phyloP scores from a whole-genome alignment of 2,329 filamentous ascomycete genomes.

The Phyllosticta capitalensis region DNA sequence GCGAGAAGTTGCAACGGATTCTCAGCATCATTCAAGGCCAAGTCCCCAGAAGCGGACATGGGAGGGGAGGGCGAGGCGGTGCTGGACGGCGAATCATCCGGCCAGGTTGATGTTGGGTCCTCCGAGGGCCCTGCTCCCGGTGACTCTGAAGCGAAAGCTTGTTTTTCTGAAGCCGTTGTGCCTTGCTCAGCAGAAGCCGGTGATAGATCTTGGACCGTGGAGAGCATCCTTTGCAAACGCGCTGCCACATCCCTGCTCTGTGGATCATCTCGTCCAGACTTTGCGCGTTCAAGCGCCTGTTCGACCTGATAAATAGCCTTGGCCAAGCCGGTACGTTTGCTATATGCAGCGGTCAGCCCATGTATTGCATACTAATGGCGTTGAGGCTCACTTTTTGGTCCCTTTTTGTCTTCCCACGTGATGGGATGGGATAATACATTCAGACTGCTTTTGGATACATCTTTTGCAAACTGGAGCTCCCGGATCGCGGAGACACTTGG shows the following conservation, averaged over 20 bases:
- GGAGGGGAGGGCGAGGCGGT: neutral
- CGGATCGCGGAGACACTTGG: slow-evolving; percentile 52
- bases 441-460: slow-evolving; percentile 47
- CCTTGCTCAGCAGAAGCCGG: slow-evolving; percentile 29
- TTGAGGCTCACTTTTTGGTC: slow-evolving; percentile 56
- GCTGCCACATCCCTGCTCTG: neutral
- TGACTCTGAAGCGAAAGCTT: slow-evolving; percentile 8
- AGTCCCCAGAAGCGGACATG: slow-evolving; percentile 15
- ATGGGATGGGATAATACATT: slow-evolving; percentile 59
- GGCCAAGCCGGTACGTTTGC: slow-evolving; percentile 64
- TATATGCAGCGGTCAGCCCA: slow-evolving; percentile 22
- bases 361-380: neutral
- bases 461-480: slow-evolving; percentile 49
- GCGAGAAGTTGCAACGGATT: slow-evolving; percentile 66
- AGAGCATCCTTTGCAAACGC: slow-evolving; percentile 1
- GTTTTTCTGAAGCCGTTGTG: slow-evolving; percentile 19
- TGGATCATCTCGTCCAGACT: slow-evolving; percentile 3
- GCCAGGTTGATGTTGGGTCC: neutral
- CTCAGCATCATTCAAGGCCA: slow-evolving; percentile 62
- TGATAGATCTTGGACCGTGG: slow-evolving; percentile 22
- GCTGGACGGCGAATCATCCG: slow-evolving; percentile 12
- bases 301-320: slow-evolving; percentile 68
- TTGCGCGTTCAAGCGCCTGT: slow-evolving; percentile 41
- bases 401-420: slow-evolving; percentile 66
- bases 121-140: slow-evolving; percentile 11